phyloP scores from a whole-genome alignment of 352 stramenopile species.

The Pythium myriotylum region DNA sequence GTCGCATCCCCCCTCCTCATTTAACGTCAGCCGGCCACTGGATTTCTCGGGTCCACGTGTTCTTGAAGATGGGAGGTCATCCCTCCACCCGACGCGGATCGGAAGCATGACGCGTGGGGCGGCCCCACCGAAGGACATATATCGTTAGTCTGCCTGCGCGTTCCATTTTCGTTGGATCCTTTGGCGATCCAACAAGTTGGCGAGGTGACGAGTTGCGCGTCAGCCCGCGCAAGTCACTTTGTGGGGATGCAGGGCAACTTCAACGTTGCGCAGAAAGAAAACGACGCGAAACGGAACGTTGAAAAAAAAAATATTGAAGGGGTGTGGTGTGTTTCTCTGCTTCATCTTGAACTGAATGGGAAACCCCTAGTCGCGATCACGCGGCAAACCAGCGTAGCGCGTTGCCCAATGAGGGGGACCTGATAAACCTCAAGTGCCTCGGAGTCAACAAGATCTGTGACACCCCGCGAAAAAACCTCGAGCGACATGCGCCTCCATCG shows the following conservation, averaged over 20 bases:
- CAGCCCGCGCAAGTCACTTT: constrained; percentile 8
- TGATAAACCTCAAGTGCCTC: constrained; percentile 3
- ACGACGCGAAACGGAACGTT: constrained; percentile 10
- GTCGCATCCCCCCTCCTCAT: neutral
- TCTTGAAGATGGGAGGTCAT: constrained; percentile 8
- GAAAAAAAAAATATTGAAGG: constrained; percentile 17
- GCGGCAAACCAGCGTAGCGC: constrained; percentile 8
- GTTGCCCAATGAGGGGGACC: constrained; percentile 19
- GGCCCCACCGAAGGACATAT: no score
- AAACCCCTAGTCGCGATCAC: constrained; percentile 30
- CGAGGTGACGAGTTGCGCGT: constrained; percentile 15
- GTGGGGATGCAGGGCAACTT: constrained; percentile 1
- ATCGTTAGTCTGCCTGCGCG: neutral
- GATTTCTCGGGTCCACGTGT: constrained; percentile 9
- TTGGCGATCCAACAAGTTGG: neutral
- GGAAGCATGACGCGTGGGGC: no score
- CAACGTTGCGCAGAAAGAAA: constrained; percentile 5
- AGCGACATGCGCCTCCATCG: neutral
- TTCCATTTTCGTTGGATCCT: neutral
- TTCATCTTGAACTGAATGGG: constrained; percentile 13
- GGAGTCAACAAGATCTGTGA: neutral
- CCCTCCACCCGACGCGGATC: no score
- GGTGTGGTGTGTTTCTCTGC: constrained; percentile 20
- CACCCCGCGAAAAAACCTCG: constrained; percentile 14
- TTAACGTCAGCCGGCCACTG: constrained; percentile 10